Conservation (phyloP, 192 early-diverging fungal species). For the Coemansia sp. region DNA sequence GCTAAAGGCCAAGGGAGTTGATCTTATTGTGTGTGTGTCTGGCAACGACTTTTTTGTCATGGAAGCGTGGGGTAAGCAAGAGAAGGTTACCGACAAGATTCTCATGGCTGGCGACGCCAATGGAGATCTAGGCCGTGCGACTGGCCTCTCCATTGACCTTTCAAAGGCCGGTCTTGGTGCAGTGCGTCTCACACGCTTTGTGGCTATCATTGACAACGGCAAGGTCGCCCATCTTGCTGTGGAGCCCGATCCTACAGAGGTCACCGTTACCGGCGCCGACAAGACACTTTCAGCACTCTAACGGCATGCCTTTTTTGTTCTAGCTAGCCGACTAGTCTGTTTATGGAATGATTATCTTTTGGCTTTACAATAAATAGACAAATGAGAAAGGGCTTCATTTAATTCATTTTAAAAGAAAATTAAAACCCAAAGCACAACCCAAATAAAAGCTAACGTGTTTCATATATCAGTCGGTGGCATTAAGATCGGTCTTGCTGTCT, state of each 20-base stretch:
- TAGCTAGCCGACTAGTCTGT: neutral
- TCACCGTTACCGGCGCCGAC: conserved; percentile 59
- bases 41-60: conserved; percentile 58
- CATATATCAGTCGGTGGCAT: conserved; percentile 34
- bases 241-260: conserved; percentile 56
- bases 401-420: neutral
- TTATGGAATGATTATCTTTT: neutral
- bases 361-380: no score
- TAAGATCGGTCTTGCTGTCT: conserved; percentile 56
- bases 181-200: conserved; percentile 68
- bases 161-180: conserved; percentile 61
- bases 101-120: conserved; percentile 76
- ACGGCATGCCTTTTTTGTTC: neutral
- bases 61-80: conserved; percentile 56
- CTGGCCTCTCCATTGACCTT: conserved; percentile 67
- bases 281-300: conserved; percentile 60
- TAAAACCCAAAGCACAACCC: no score
- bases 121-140: conserved; percentile 63
- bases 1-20: conserved; percentile 47
- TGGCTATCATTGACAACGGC: conserved; percentile 66
- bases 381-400: neutral
- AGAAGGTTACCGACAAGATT: conserved; percentile 39
- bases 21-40: conserved; percentile 41
- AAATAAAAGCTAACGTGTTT: neutral
- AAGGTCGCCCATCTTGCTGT: conserved; percentile 69